Base-by-base conservation (phyloP, 1,284 basidiomycete genomes). In the Ceratobasidium sp. region DNA sequence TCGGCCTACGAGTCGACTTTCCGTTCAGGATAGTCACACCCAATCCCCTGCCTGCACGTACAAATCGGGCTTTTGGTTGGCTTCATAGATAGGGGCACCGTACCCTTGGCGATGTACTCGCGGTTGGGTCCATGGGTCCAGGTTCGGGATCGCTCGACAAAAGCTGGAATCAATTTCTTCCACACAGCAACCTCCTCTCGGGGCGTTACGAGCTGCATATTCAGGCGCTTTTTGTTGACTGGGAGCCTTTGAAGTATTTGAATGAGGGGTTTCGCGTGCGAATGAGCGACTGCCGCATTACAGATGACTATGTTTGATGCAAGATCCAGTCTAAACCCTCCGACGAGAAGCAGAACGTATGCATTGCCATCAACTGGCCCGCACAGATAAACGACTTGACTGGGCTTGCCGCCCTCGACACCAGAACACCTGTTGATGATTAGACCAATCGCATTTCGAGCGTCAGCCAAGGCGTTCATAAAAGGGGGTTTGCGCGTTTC, bases 301-400 rank as follows among this genome's bases (percentile, higher is more conserved):
- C 78, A 78, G 14, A 87, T 77, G 8, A 86, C 62, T 0, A 84
- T 85, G 71, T 85, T 82, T 0, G 81, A 80, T 0, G 78, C 75
- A 6, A 84, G 71, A 71, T 88, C 87, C 39, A 85, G 78, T 0
- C 84, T 80, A 48, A 88, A 67, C 34, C 78, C 78, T 41, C 79
- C 78, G 43, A 85, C 76, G 65, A 85, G 82, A 32, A 87, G 76
- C 1, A n/a, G n/a, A n/a, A n/a, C n/a, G n/a, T n/a, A n/a, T n/a
- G n/a, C n/a, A n/a, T n/a, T n/a, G n/a, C n/a, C n/a, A n/a, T n/a
- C n/a, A n/a, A n/a, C n/a, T n/a, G n/a, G n/a, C n/a, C n/a, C n/a
- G n/a, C n/a, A n/a, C n/a, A n/a, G n/a, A n/a, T n/a, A n/a, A n/a
- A n/a, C n/a, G n/a, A n/a, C n/a, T n/a, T n/a, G n/a, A n/a, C n/a